Evolutionary conservation across 2,329 filamentous ascomycete genomes (phyloP), one percentile per base, ranked within the genome.

Genomic region (Diaporthe sp.): DNA sequence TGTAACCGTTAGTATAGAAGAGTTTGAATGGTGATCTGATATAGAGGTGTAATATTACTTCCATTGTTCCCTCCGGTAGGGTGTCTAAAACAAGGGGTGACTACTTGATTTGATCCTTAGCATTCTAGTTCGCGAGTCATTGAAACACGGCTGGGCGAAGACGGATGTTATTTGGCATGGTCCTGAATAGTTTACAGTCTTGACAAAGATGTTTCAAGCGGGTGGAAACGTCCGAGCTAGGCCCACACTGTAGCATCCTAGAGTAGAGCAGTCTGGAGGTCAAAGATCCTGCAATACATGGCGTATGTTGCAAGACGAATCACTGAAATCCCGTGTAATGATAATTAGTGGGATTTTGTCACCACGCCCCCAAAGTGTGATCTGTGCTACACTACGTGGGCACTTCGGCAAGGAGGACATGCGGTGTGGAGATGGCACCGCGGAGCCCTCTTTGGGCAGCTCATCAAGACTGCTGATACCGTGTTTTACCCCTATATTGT

Each of bases 221-320:
- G 37, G 19, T 25, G 17, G 61, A 65, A 46, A 65, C 42, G 61
- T 65, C 25, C 59, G 39, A 31, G 31, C 3, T 4, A 22, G 59
- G 25, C n/a, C 25, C 61, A 46, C 42, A 46, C 17, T 19, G n/a
- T n/a, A 44, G 39, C 8, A 3, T 44, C 59, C 42, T 2, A 34
- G 25, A 31, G 57, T 13, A 34, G 17, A 65, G 25, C 25, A 34
- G 5, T 10, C 6, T 19, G 42, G 61, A 65, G 25, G 25, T 19
- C 13, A 6, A 65, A 61, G 42, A 15, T 49, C 61, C 61, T 49
- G 61, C 25, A 49, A 65, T 65, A 65, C 15, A 25, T 44, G 61
- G 6, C 4, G 2, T 34, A 15, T 19, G 8, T 2, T 65, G 17
- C 9, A 34, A 46, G 19, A 65, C 39, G 17, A 59, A 65, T 10